Evolutionary conservation across 176 grass and related monocot genomes (phyloP).

Genomic region (Avena atlantica): DNA sequence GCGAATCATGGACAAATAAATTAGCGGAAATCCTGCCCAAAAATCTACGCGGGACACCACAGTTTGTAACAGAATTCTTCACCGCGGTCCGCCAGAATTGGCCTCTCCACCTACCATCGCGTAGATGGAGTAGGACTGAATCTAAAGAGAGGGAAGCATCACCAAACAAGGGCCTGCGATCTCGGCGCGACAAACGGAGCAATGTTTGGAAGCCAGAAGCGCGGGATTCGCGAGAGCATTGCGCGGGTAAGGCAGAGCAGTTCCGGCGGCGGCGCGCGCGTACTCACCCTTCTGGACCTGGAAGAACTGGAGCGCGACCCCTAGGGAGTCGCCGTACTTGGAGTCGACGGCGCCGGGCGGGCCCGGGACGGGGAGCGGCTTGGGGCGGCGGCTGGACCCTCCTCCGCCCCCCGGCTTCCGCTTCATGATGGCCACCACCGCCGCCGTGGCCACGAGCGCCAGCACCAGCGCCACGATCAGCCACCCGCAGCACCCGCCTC

Average conservation of each 20-base stretch:
- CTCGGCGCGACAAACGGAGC: not conserved
- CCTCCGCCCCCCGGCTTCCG: slow-evolving; percentile 33
- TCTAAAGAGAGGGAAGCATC: not conserved
- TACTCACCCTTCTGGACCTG: slow-evolving; percentile 87
- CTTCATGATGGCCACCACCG: slow-evolving; percentile 81
- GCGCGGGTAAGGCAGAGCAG: not conserved
- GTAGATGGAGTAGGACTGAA: not conserved
- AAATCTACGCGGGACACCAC: not conserved
- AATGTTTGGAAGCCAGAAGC: not conserved
- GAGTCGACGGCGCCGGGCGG: slow-evolving; percentile 79
- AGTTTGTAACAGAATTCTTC: not conserved
- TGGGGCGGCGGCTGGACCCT: slow-evolving; percentile 28
- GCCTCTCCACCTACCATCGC: not conserved
- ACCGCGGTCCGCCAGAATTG: not conserved
- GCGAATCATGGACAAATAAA: not conserved
- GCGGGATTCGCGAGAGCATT: not conserved
- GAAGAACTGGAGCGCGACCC: slow-evolving; percentile 92
- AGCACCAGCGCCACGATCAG: slow-evolving; percentile 76
- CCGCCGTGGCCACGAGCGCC: slow-evolving; percentile 83
- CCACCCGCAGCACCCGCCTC: slow-evolving; percentile 84
- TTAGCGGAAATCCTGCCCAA: not conserved
- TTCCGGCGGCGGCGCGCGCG: not conserved
- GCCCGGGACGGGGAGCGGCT: slow-evolving; percentile 86
- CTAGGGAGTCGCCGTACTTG: slow-evolving; percentile 88
- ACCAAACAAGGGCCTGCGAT: not conserved